Evolutionary conservation across 495 filamentous ascomycete genomes (phyloP).

Genomic region (Amniculicola lignicola): DNA sequence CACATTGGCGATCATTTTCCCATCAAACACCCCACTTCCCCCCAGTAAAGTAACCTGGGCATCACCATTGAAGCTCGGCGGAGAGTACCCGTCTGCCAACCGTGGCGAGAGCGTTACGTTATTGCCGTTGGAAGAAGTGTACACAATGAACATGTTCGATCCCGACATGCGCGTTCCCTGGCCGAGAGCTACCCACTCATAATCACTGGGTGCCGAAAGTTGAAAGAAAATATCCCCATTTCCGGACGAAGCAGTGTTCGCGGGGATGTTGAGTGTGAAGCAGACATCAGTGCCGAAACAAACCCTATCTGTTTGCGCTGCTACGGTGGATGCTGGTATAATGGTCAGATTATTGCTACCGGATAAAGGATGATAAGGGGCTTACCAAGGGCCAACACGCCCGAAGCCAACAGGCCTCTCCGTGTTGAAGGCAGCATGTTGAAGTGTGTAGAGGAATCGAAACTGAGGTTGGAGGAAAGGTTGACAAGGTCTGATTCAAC

Average conservation of each 20-base stretch:
- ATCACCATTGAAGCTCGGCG: slow-evolving; percentile 33
- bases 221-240: slow-evolving; percentile 45
- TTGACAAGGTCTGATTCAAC: not conserved
- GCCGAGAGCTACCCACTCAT: slow-evolving; percentile 41
- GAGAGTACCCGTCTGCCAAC: slow-evolving; percentile 25
- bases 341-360: slow-evolving; percentile 5
- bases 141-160: slow-evolving; percentile 44
- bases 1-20: slow-evolving; percentile 45
- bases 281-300: slow-evolving; percentile 36
- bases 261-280: slow-evolving; percentile 42
- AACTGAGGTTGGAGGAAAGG: not conserved
- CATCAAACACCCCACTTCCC: slow-evolving; percentile 39
- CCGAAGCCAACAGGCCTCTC: slow-evolving; percentile 10
- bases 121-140: slow-evolving; percentile 36
- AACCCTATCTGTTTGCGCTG: slow-evolving; percentile 25
- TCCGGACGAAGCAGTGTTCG: slow-evolving; percentile 36
- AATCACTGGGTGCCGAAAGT: slow-evolving; percentile 38
- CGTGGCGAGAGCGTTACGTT: slow-evolving; percentile 45
- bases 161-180: slow-evolving; percentile 40
- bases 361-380: not conserved
- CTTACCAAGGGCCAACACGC: slow-evolving; percentile 25
- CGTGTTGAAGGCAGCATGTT: not conserved
- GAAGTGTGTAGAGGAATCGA: not conserved
- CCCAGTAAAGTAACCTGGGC: slow-evolving; percentile 40
- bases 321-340: slow-evolving; percentile 22